Conservation (phyloP, 495 filamentous ascomycete species). For the Aspergillus saccharolyticus region DNA sequence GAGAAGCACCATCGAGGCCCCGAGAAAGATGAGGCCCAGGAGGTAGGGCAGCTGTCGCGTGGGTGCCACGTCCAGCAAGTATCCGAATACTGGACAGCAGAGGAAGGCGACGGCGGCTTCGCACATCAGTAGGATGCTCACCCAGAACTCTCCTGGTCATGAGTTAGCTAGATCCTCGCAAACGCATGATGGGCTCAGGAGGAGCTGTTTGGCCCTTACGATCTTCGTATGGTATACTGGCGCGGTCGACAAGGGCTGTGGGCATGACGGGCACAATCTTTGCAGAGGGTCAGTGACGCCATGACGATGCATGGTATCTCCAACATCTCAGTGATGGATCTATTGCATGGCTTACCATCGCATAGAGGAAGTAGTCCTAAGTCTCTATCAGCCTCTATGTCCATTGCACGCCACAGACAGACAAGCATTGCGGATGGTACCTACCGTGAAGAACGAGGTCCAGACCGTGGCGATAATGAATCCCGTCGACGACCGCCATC, state of each 20-base stretch:
- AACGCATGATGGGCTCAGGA: too few species aligned
- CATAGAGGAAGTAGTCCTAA: conserved; percentile 43
- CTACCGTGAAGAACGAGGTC: conserved; percentile 59
- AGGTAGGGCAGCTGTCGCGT: conserved; percentile 53
- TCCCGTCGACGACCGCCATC: conserved; percentile 52
- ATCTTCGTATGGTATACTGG: conserved; percentile 48
- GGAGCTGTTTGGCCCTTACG: too few species aligned
- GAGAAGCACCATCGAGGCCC: conserved; percentile 53
- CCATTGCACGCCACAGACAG: not conserved
- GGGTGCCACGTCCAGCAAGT: conserved; percentile 49
- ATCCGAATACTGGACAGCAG: conserved; percentile 51
- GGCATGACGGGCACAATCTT: conserved; percentile 59
- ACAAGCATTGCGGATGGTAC: conserved; percentile 45
- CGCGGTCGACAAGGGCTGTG: conserved; percentile 51
- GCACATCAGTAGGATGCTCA: conserved; percentile 49
- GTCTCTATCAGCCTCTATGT: conserved; percentile 2
- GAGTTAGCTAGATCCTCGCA: too few species aligned
- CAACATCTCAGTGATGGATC: too few species aligned
- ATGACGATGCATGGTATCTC: not conserved
- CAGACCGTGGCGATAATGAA: conserved; percentile 60
- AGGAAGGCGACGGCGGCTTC: conserved; percentile 56
- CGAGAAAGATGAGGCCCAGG: conserved; percentile 49
- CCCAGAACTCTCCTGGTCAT: conserved; percentile 29
- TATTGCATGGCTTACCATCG: conserved; percentile 25
- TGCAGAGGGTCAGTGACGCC: not conserved